Evolutionary conservation across 495 filamentous ascomycete species (phyloP).

Genomic region (Aspergillus conjunctus): DNA sequence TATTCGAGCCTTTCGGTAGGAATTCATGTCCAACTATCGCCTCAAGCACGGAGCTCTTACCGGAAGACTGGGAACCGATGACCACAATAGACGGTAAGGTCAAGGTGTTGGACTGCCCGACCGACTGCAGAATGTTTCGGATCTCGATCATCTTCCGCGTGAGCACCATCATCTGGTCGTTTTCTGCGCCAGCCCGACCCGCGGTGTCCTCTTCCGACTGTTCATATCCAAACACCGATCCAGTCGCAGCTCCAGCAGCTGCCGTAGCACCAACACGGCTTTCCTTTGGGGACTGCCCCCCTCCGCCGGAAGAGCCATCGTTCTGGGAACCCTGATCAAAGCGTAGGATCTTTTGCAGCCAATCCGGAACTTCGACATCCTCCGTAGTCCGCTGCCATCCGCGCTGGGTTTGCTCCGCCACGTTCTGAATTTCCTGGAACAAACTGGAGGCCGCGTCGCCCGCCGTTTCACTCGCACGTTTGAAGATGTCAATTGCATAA

Average conservation of each 20-base stretch:
- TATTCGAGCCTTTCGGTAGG: slow-evolving; percentile 94
- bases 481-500: slow-evolving; percentile 81
- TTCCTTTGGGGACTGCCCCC: slow-evolving; percentile 63
- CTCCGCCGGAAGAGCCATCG: slow-evolving; percentile 46
- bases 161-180: slow-evolving; percentile 99
- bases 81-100: slow-evolving; percentile 96
- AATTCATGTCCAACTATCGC: slow-evolving; percentile 99
- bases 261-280: slow-evolving; percentile 54
- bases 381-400: slow-evolving; percentile 87
- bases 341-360: slow-evolving; percentile 76
- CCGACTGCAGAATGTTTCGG: slow-evolving; percentile 80
- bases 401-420: slow-evolving; percentile 73
- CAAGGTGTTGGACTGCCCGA: slow-evolving; percentile 86
- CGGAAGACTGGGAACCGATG: slow-evolving; percentile 96
- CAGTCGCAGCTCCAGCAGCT: slow-evolving; percentile 47
- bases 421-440: slow-evolving; percentile 68
- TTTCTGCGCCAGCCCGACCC: slow-evolving; percentile 68
- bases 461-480: slow-evolving; percentile 68
- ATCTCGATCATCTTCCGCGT: slow-evolving; percentile 99
- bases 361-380: slow-evolving; percentile 75
- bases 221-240: slow-evolving; percentile 77
- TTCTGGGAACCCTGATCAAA: slow-evolving; percentile 53
- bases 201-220: slow-evolving; percentile 66
- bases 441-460: slow-evolving; percentile 63
- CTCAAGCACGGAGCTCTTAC: slow-evolving; percentile 96